Evolutionary conservation across 2,329 filamentous ascomycete species (phyloP).

Genomic region (Dothideomycetes sp.): DNA sequence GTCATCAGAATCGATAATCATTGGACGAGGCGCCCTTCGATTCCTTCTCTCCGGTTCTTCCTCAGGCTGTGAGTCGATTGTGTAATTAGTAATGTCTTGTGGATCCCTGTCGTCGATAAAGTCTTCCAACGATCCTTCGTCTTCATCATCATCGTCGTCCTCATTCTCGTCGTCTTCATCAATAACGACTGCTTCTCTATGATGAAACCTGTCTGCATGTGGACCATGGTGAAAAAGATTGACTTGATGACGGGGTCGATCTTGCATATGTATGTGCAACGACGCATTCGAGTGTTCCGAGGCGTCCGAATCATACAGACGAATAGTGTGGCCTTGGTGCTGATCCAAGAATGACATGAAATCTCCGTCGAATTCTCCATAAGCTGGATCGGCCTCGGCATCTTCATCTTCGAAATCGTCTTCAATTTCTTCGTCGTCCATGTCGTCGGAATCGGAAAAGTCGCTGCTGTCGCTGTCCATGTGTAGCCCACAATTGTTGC

Average conservation of each 20-base stretch:
- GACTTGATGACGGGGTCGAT: neutral
- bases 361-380: slow-evolving; percentile 6
- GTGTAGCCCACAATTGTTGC: slow-evolving; percentile 44
- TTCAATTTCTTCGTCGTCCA: slow-evolving; percentile 18
- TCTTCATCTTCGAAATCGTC: slow-evolving; percentile 35
- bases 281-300: neutral
- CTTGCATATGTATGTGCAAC: neutral
- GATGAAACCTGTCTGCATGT: neutral
- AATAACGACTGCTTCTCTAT: slow-evolving; percentile 11
- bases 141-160: slow-evolving; percentile 15
- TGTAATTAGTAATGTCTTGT: slow-evolving; percentile 4
- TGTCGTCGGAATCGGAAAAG: slow-evolving; percentile 28
- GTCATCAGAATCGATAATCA: slow-evolving; percentile 7
- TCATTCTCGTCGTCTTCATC: slow-evolving; percentile 17
- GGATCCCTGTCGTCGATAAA: slow-evolving; percentile 19
- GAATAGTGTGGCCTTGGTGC: neutral
- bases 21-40: neutral
- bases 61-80: neutral
- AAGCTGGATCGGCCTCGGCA: slow-evolving; percentile 20
- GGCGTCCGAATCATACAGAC: neutral
- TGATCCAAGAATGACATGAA: neutral
- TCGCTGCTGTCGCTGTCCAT: slow-evolving; percentile 42
- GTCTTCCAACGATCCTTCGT: slow-evolving; percentile 11
- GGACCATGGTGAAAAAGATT: neutral
- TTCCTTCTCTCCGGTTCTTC: neutral